phyloP scores from a whole-genome alignment of 805 yeast genomes.

The Cyberlindnera misumaiensis region DNA sequence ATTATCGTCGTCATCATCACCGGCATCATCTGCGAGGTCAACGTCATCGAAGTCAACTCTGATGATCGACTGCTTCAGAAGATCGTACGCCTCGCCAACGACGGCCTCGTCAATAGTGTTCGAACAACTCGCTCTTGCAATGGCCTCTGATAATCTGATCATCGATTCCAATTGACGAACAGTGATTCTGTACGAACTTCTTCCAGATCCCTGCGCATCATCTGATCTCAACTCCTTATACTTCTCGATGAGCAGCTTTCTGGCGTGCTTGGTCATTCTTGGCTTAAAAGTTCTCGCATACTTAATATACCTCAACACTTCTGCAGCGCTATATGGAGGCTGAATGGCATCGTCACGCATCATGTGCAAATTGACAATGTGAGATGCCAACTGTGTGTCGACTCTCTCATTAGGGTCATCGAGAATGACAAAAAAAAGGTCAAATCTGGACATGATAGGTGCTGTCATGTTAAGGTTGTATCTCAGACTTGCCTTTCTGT shows the following conservation, averaged over 20 bases:
- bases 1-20: slow-evolving; percentile 29
- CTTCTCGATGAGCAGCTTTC: slow-evolving; percentile 65
- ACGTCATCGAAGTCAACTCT: slow-evolving; percentile 92
- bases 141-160: slow-evolving; percentile 91
- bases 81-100: slow-evolving; percentile 89
- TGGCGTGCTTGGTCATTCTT: slow-evolving; percentile 71
- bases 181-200: slow-evolving; percentile 88
- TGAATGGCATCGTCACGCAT: slow-evolving; percentile 80
- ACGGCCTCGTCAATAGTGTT: slow-evolving; percentile 64
- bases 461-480: slow-evolving; percentile 93
- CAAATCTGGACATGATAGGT: slow-evolving; percentile 98
- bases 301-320: slow-evolving; percentile 78
- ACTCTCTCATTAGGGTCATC: slow-evolving; percentile 91
- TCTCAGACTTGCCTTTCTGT: slow-evolving; percentile 75
- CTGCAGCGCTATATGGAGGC: slow-evolving; percentile 86
- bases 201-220: slow-evolving; percentile 83
- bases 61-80: slow-evolving; percentile 84
- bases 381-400: slow-evolving; percentile 85
- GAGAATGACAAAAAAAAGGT: slow-evolving; percentile 85
- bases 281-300: slow-evolving; percentile 95
- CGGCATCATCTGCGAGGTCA: slow-evolving; percentile 65
- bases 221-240: slow-evolving; percentile 83
- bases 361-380: slow-evolving; percentile 91
- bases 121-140: slow-evolving; percentile 88
- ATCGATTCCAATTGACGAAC: slow-evolving; percentile 94